Evolutionary conservation across 2,329 filamentous ascomycete genomes (phyloP).

Genomic region (Arthrinium puccinioides): DNA sequence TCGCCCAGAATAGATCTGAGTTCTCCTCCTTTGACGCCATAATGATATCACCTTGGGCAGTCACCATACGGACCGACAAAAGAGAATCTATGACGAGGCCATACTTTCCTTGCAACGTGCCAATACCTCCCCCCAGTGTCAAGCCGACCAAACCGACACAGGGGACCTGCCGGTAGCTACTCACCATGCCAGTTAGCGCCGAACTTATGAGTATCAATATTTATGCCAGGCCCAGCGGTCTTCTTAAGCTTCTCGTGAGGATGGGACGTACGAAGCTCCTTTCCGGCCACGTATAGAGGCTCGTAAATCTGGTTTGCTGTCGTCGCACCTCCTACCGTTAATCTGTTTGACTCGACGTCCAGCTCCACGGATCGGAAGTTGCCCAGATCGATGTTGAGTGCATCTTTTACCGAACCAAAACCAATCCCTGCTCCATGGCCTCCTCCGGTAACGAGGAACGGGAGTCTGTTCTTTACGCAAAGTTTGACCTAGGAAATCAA

Average conservation of each 20-base stretch:
- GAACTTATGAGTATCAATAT: not conserved
- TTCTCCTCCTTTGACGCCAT: conserved; percentile 8
- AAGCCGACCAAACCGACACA: conserved; percentile 13
- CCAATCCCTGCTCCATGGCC: conserved; percentile 13
- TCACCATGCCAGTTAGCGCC: not conserved
- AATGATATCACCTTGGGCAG: conserved; percentile 13
- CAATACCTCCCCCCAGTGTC: conserved; percentile 15
- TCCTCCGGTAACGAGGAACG: not conserved
- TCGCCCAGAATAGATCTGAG: conserved; percentile 16
- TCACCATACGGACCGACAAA: conserved; percentile 17
- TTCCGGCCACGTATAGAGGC: conserved; percentile 9
- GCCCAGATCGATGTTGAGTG: conserved; percentile 3
- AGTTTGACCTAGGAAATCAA: conserved; percentile 13
- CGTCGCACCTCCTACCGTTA: not conserved
- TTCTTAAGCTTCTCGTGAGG: too few species aligned
- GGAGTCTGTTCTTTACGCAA: conserved; percentile 14
- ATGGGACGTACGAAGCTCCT: conserved; percentile 11
- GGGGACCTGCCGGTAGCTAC: conserved; percentile 4
- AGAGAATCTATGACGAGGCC: conserved; percentile 19
- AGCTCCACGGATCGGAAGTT: not conserved
- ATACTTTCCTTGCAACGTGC: conserved; percentile 10
- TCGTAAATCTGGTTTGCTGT: conserved; percentile 2
- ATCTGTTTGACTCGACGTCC: not conserved
- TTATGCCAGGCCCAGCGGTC: not conserved
- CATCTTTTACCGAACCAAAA: conserved; percentile 15